Conservation (phyloP, 2,329 filamentous ascomycete genomes). For the Exserohilum rostratum region DNA sequence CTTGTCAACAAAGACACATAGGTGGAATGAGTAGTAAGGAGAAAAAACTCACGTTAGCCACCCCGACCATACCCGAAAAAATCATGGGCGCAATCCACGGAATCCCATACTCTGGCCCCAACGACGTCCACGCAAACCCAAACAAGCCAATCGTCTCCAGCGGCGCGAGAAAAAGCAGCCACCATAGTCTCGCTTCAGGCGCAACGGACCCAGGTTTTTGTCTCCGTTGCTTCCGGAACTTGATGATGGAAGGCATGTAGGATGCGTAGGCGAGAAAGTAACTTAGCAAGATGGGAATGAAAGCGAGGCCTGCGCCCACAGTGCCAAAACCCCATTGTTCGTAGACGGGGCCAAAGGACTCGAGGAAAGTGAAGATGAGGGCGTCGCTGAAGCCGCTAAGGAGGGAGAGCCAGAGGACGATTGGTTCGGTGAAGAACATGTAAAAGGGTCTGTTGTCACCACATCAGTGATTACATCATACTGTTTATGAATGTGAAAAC, state of each 20-base stretch:
- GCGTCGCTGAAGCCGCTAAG: constrained; percentile 76
- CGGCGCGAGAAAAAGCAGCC: constrained; percentile 67
- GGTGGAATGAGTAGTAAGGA: too few relatives aligned
- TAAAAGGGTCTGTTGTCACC: constrained; percentile 70
- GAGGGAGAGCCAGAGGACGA: constrained; percentile 72
- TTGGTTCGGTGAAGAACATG: constrained; percentile 76
- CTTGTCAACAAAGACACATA: constrained; percentile 5
- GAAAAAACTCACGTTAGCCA: constrained; percentile 62
- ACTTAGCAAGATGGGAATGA: constrained; percentile 70
- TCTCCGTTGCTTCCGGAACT: constrained; percentile 54
- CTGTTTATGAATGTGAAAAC: too few relatives aligned
- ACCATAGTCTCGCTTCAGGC: constrained; percentile 71
- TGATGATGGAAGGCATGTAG: constrained; percentile 64
- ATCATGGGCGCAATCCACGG: constrained; percentile 73
- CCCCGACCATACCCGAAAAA: constrained; percentile 69
- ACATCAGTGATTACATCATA: too few relatives aligned
- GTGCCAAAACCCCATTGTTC: constrained; percentile 68
- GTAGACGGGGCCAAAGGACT: constrained; percentile 71
- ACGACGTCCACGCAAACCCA: constrained; percentile 71
- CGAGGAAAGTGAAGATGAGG: constrained; percentile 78
- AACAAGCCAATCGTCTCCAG: constrained; percentile 70
- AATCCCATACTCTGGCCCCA: constrained; percentile 61
- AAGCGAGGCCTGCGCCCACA: constrained; percentile 63
- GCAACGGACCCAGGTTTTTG: constrained; percentile 57
- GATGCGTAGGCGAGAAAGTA: constrained; percentile 67